Evolutionary conservation across 805 yeast species (phyloP), one percentile per base, ranked within the genome.

Genomic region (Blastobotrys terrestris): DNA sequence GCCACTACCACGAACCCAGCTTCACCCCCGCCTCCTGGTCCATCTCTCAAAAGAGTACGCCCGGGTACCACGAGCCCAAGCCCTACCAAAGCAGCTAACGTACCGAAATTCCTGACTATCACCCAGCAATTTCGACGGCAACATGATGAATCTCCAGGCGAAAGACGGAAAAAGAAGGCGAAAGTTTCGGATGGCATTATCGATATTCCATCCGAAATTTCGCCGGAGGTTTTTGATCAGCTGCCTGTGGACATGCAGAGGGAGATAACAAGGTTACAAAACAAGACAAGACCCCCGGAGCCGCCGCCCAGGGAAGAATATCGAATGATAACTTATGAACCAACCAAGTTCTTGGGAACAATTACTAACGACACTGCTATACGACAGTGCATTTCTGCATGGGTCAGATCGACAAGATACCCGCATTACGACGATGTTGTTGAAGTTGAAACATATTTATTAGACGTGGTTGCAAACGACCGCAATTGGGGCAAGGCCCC

Each of bases 241-340:
- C 67, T 90, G 6, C 97, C 97, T 0, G 59, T 66, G 1, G 85
- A 83, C 20, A 79, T 90, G 3, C 81, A 81, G 58, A 58, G 67
- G 1, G 97, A 90, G 59, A 62, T 90, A 20, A 45, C 42, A 7
- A 26, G 21, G 5, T 39, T 44, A n/a, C 3, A 18, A 8, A 41
- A 18, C 44, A 41, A 41, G 14, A 20, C 3, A 11, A 40, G n/a
- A 16, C 7, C 35, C 11, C 35, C 35, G 41, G 41, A 46, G 20
- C 41, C 49, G 22, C 41, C 13, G 4, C n/a, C 15, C 13, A 18
- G n/a, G 14, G 39, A 46, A 8, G 49, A 35, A n/a, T 4, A n/a
- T 14, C 5, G 15, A 4, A 39, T 22, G 26, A 15, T 18, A 3
- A 22, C 14, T 14, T 35, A 49, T n/a, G 60, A 58, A 14, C 67